A percentile compares a stretch with the other conserved stretches of the same genome.
These are phyloP conservation scores for Arachis hypogaea DNA, from an alignment of 306 rosid species.

Conservation along the genomic window DNA sequence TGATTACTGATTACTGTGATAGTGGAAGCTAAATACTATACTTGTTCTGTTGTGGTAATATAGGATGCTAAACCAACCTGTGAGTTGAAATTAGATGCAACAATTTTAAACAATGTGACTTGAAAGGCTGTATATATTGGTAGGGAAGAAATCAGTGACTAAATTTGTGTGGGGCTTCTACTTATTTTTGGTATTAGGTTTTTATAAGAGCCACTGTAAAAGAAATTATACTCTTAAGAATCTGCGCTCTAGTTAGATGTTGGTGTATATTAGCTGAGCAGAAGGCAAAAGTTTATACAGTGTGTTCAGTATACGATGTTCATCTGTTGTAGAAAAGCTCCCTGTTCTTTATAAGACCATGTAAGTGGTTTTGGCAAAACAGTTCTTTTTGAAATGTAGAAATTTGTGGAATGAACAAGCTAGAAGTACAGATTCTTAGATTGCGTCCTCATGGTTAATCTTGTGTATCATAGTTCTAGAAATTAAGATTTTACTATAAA, in stretches of 20 bases:
- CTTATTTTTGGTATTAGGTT: slow-evolving; percentile 7
- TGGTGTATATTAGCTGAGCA: slow-evolving; percentile 6
- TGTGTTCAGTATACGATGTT: background rate
- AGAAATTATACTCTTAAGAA: too few relatives aligned
- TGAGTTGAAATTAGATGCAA: background rate
- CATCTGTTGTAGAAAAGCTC: slow-evolving; percentile 12
- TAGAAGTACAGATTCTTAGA: slow-evolving; percentile 18
- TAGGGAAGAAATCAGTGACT: slow-evolving; percentile 17
- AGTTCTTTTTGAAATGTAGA: slow-evolving; percentile 4
- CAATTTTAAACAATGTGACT: background rate
- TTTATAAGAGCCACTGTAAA: background rate
- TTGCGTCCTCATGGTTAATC: background rate
- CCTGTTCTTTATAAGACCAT: background rate
- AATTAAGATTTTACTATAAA: background rate
- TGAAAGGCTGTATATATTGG: background rate
- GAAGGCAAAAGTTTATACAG: background rate
- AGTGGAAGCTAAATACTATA: slow-evolving; percentile 2
- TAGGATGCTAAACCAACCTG: slow-evolving; percentile 15
- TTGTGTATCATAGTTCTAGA: background rate
- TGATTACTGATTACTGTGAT: background rate
- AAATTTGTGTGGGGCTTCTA: background rate
- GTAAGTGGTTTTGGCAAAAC: slow-evolving; percentile 5
- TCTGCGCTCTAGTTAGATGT: background rate
- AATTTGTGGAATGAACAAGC: slow-evolving; percentile 2
- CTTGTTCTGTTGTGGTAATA: slow-evolving; percentile 7